Conservation (phyloP, 2,329 filamentous ascomycete species). For the Cercospora nicotianae region DNA sequence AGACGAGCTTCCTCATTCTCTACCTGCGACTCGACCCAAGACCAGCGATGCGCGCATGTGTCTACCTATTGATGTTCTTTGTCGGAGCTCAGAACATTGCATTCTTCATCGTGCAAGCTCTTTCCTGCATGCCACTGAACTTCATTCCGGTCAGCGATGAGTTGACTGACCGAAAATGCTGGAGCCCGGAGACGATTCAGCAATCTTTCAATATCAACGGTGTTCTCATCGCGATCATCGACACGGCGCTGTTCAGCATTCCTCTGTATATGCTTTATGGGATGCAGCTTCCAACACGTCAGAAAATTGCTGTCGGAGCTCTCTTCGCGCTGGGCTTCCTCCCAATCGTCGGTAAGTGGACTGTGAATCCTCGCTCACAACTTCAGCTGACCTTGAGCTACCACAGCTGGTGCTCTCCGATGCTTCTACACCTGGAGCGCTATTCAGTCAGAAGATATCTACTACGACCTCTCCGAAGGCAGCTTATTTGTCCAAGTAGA, state of each 20-base stretch:
- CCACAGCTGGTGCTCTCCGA: constrained; percentile 18
- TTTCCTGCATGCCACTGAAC: constrained; percentile 16
- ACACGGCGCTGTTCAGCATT: constrained; percentile 16
- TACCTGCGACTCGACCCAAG: constrained; percentile 22
- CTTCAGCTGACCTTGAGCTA: not conserved
- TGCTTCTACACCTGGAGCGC: constrained; percentile 23
- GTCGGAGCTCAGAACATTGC: constrained; percentile 12
- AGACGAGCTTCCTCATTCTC: constrained; percentile 19
- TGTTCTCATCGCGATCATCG: constrained; percentile 12
- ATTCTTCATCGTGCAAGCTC: constrained; percentile 8
- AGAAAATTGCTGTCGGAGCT: constrained; percentile 18
- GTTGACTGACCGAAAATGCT: constrained; percentile 8
- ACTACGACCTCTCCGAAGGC: constrained; percentile 13
- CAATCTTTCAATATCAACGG: constrained; percentile 19
- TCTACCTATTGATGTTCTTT: constrained; percentile 17
- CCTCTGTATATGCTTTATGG: constrained; percentile 21
- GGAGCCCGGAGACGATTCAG: constrained; percentile 12
- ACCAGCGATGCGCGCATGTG: constrained; percentile 19
- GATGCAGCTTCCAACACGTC: constrained; percentile 12
- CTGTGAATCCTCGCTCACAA: not conserved
- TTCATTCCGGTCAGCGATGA: not conserved
- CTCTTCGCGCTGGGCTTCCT: constrained; percentile 21
- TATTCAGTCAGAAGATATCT: constrained; percentile 11
- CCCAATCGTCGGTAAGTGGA: constrained; percentile 17
- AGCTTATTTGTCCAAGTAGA: constrained; percentile 21